phyloP scores from a whole-genome alignment of 148 eudicot species.

The Pharnaceum exiguum region DNA sequence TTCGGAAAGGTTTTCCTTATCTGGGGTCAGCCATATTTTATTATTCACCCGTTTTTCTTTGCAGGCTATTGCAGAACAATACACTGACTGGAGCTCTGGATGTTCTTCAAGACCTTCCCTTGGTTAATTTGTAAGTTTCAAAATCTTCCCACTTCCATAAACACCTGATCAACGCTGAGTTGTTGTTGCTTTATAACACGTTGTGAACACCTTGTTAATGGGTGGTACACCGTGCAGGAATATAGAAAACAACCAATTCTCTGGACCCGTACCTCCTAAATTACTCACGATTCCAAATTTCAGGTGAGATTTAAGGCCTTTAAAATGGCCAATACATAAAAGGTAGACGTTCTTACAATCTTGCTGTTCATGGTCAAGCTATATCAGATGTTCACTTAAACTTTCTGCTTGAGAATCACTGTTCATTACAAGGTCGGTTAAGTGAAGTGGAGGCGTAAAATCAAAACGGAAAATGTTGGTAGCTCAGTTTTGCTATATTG shows the following conservation, averaged over 20 bases:
- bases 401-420: no score
- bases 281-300: constrained; percentile 64
- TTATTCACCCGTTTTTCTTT: constrained; percentile 6
- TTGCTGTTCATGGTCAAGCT: no score
- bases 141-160: background rate
- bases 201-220: no score
- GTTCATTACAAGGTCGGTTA: no score
- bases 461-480: no score
- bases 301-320: constrained; percentile 45
- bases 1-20: background rate
- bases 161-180: background rate
- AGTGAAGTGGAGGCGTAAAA: no score
- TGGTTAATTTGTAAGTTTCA: constrained; percentile 53
- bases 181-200: no score
- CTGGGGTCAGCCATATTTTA: background rate
- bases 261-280: constrained; percentile 82
- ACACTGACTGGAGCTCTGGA: constrained; percentile 60
- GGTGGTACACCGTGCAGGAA: constrained; percentile 38
- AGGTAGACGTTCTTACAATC: no score
- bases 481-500: no score
- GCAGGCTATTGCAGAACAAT: constrained; percentile 87
- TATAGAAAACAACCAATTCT: constrained; percentile 78
- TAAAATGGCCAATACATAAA: background rate
- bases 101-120: constrained; percentile 77
- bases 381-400: no score